These are phyloP conservation scores for Mortierella polycephala DNA, from an alignment of 371 early-diverging fungal genomes.

Conservation along the genomic window DNA sequence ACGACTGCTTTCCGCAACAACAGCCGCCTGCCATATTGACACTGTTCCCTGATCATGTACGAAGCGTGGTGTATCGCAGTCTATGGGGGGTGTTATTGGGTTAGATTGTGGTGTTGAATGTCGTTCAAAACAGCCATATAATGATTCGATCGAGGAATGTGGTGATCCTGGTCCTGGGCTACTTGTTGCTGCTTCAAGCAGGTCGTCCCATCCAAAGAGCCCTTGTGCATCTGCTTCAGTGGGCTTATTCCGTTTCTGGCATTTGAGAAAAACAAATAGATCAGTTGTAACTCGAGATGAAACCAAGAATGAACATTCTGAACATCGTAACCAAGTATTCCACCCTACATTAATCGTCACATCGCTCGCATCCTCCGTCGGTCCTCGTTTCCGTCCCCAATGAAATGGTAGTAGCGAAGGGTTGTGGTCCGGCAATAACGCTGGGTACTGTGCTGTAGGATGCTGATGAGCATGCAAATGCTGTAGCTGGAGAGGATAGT, in stretches of 20 bases:
- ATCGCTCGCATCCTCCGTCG: background rate
- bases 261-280: background rate
- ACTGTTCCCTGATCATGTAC: background rate
- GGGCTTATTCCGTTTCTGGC: conserved; percentile 18
- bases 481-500: no score
- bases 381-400: no score
- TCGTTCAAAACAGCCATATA: conserved; percentile 16
- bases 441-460: no score
- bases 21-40: no score
- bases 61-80: conserved; percentile 4
- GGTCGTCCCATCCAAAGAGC: conserved; percentile 12
- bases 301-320: no score
- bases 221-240: conserved; percentile 2
- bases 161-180: conserved; percentile 3
- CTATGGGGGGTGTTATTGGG: conserved; percentile 33
- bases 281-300: background rate
- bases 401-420: no score
- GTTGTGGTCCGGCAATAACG: no score
- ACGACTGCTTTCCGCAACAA: no score
- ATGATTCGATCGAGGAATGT: background rate
- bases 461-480: no score
- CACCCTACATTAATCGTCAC: no score
- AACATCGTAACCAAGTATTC: no score
- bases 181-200: conserved; percentile 6
- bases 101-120: conserved; percentile 6